phyloP scores from a whole-genome alignment of 345 rosid genomes.

The Pelargonium nanum region DNA sequence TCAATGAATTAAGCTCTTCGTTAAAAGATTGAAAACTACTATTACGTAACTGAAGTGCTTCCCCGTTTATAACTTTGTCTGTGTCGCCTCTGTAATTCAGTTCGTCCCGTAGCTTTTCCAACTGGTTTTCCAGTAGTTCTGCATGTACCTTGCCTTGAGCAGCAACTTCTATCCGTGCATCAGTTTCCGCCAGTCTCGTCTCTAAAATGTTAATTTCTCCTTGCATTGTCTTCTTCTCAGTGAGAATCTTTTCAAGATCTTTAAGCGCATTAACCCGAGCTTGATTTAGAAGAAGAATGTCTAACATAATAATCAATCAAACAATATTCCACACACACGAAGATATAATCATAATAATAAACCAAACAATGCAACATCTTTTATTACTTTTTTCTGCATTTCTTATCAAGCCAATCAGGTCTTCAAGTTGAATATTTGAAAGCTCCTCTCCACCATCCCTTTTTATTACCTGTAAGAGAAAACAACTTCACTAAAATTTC shows the following conservation, averaged over 20 bases:
- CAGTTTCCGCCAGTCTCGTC: conserved; percentile 74
- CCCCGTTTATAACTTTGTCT: conserved; percentile 16
- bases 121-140: conserved; percentile 59
- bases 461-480: conserved; percentile 38
- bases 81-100: conserved; percentile 26
- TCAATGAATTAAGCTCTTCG: conserved; percentile 55
- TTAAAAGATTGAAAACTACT: conserved; percentile 33
- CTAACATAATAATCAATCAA: conserved; percentile 23
- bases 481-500: conserved; percentile 1
- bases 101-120: conserved; percentile 55
- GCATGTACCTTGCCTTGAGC: conserved; percentile 65
- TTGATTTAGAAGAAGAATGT: conserved; percentile 72
- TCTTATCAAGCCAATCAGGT: conserved; percentile 64
- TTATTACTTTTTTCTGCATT: conserved; percentile 80
- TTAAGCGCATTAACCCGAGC: conserved; percentile 70
- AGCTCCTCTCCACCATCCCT: conserved; percentile 33
- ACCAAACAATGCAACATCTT: conserved; percentile 4
- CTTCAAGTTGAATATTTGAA: conserved; percentile 44
- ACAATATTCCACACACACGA: background rate
- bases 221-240: conserved; percentile 68
- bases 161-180: conserved; percentile 70
- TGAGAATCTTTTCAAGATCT: conserved; percentile 50
- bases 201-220: conserved; percentile 60
- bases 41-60: conserved; percentile 19
- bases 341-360: conserved; percentile 3